These are phyloP conservation scores for Onygena corvina DNA, from an alignment of 2,329 filamentous ascomycete genomes.

Conservation along the genomic window DNA sequence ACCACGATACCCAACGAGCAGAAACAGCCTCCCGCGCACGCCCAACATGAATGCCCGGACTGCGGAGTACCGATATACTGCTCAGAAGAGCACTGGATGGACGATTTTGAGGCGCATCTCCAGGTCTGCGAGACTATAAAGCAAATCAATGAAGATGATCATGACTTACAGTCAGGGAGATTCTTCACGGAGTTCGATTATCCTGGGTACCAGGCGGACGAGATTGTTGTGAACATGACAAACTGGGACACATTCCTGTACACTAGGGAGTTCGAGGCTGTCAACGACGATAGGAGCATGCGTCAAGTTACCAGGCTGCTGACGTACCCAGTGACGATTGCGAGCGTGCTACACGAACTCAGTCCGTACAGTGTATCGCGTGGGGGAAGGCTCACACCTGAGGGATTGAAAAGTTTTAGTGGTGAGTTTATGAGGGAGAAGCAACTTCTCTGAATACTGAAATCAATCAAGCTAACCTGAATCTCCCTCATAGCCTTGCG, in stretches of 20 bases:
- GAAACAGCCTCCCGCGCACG: slow-evolving; percentile 59
- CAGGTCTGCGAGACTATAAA: slow-evolving; percentile 82
- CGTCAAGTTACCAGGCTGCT: slow-evolving; percentile 84
- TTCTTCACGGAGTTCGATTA: slow-evolving; percentile 92
- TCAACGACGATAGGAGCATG: slow-evolving; percentile 83
- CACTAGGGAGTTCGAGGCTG: slow-evolving; percentile 76
- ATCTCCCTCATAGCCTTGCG: slow-evolving; percentile 54
- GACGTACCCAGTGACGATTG: slow-evolving; percentile 87
- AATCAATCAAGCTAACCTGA: slow-evolving; percentile 5
- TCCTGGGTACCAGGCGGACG: slow-evolving; percentile 77
- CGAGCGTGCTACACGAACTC: slow-evolving; percentile 82
- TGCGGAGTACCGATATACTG: slow-evolving; percentile 92
- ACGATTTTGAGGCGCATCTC: slow-evolving; percentile 86
- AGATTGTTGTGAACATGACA: slow-evolving; percentile 89
- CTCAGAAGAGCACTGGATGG: slow-evolving; percentile 87
- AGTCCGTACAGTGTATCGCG: slow-evolving; percentile 77
- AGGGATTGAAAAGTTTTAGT: slow-evolving; percentile 87
- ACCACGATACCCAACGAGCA: slow-evolving; percentile 20
- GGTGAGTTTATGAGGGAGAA: slow-evolving; percentile 44
- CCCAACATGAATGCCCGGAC: slow-evolving; percentile 89
- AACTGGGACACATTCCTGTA: slow-evolving; percentile 98
- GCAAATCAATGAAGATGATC: slow-evolving; percentile 96
- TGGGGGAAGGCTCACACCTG: slow-evolving; percentile 64
- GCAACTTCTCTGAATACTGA: not conserved
- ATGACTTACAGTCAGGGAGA: slow-evolving; percentile 79